Base-by-base conservation (phyloP, 371 early-diverging fungal genomes). In the Haplosporangium sp. region DNA sequence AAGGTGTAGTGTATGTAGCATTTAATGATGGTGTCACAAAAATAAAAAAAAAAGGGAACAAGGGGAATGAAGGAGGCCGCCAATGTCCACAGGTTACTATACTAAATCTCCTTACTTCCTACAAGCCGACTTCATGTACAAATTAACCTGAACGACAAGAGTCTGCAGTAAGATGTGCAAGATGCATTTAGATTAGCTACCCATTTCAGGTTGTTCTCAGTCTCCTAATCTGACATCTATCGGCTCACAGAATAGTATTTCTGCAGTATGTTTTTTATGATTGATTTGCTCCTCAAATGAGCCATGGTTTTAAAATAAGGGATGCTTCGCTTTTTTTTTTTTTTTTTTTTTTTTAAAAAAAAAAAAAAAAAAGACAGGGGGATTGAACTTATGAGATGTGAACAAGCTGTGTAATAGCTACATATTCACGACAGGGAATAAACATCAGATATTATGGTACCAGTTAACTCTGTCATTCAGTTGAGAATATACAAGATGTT, bases 71-170 rank as follows among this genome's bases (percentile, higher is more conserved):
- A 52, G 71, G 63, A 40, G 63, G 63, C 47, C 40, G 58, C n/a
- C 19, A 60, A 44, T 8, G 59, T 63, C 20, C 64, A 58, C 40
- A 15, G 50, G 38, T 19, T 8, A 27, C 27, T 27, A 27, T 34
- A 38, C 57, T 44, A 64, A 62, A 39, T 62, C 69, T 69, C 69
- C 69, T 69, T 69, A 63, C 63, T 45, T 69, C 38, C 19, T 44
- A 20, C 34, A 35, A 39, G 34, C 34, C 47, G 39, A 58, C 44
- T 44, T 44, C 44, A 56, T 6, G 48, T 47, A 34, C 34, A 52
- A 50, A 50, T 45, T 35, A 15, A 27, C 27, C 27, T 27, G 53
- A 53, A 27, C 53, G 63, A 15, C 50, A 20, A 19, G 34, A 47
- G 50, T 34, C 63, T 62, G 63, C 63, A 62, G 27, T 27, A 27